Base-by-base conservation (phyloP, 352 stramenopile genomes). In the Achlya hypogyna region DNA sequence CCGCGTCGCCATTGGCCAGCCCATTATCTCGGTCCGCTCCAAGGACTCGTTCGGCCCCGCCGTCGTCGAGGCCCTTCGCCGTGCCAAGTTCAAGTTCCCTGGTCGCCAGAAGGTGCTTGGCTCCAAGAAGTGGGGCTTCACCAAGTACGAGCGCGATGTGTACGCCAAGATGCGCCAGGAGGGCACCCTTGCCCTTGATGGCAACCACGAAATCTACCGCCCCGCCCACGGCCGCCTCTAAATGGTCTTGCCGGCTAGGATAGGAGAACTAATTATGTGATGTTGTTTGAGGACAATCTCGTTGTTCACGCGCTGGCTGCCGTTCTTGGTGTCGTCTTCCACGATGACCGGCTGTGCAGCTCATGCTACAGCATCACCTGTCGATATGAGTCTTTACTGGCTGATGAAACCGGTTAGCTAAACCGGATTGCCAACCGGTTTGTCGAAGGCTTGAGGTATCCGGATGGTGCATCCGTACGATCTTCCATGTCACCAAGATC, bases 41-140 rank as follows among this genome's bases (percentile, higher is more conserved):
- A 99, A 99, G 86, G 97, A 99, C 81, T 79, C 83, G 53, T 91
- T 97, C 72, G 88, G 93, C 69, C 75, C 86, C 5, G 86, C 95
- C 60, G 95, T 98, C 68, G 91, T 99, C 49, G 96, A 99, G 80
- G 96, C 97, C 27, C 93, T 99, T 72, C 95, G 97, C 86, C 95
- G 97, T 84, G 97, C 96, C 75, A 99, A 99, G 88, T 99, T 99
- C 83, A 99, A 99, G 91, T 99, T 99, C 82, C 96, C 97, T 38
- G 97, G 97, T 76, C 89, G 97, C 73, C 97, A 99, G 89, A 99
- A 99, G 92, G 98, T 99, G 75, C 80, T 99, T 31, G 95, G 97
- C 81, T 98, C 89, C 73, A 97, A 98, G 77, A 99, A 99, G 87
- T 99, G 97, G 97, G 96, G 97, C 71, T 99, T 99, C 87, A 99